Evolutionary conservation across 2,329 filamentous ascomycete species (phyloP).

Genomic region (Pestalotiopsis sp.): DNA sequence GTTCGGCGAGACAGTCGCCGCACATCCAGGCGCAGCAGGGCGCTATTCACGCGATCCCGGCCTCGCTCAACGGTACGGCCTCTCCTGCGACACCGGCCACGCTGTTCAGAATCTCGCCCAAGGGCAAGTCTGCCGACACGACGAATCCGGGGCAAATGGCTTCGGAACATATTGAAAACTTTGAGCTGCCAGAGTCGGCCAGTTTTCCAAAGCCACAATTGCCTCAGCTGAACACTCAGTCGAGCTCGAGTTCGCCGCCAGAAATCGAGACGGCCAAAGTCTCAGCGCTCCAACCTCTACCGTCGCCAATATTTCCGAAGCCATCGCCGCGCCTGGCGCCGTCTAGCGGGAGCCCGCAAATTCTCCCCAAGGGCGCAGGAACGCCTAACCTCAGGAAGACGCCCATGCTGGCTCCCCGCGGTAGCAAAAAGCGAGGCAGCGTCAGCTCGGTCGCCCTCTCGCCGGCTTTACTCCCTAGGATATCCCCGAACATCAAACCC

Average conservation of each 20-base stretch:
- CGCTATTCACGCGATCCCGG: conserved; percentile 25
- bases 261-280: conserved; percentile 50
- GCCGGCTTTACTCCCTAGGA: conserved; percentile 82
- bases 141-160: conserved; percentile 42
- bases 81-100: conserved; percentile 85
- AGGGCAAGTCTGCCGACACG: conserved; percentile 47
- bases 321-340: conserved; percentile 42
- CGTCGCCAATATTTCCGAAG: conserved; percentile 49
- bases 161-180: conserved; percentile 57
- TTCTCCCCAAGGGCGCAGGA: conserved; percentile 54
- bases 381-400: conserved; percentile 51
- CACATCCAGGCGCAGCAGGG: conserved; percentile 59
- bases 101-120: conserved; percentile 73
- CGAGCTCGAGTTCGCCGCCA: conserved; percentile 41
- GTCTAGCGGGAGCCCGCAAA: conserved; percentile 68
- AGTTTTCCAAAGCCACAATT: conserved; percentile 48
- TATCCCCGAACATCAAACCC: conserved; percentile 94
- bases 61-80: conserved; percentile 39
- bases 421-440: conserved; percentile 70
- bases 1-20: conserved; percentile 67
- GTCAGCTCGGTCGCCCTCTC: conserved; percentile 76
- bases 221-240: conserved; percentile 52
- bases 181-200: conserved; percentile 74
- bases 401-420: conserved; percentile 57
- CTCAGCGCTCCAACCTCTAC: conserved; percentile 48